phyloP scores from a whole-genome alignment of 306 rosid genomes.

The Luffa acutangula region DNA sequence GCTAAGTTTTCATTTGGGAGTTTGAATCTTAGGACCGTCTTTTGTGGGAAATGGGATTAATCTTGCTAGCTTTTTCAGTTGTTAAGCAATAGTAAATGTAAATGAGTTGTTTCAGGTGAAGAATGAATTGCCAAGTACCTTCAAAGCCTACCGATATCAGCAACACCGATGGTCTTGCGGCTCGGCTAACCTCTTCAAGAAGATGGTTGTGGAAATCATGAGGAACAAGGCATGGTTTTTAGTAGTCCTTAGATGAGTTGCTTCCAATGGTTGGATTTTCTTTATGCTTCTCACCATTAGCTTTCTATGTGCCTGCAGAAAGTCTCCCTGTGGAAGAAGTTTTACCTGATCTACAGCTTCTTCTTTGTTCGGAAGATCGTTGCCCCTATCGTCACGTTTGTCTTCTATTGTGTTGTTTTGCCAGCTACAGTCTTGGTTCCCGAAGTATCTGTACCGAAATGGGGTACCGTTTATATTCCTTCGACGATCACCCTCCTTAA shows the following conservation, averaged over 20 bases:
- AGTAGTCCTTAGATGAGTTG: not conserved
- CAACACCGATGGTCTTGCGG: constrained; percentile 98
- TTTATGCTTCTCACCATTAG: constrained; percentile 8
- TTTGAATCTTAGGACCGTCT: not conserved
- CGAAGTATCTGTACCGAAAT: constrained; percentile 71
- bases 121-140: constrained; percentile 89
- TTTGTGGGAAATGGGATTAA: not conserved
- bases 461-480: constrained; percentile 94
- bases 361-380: constrained; percentile 83
- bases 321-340: constrained; percentile 75
- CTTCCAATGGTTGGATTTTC: not conserved
- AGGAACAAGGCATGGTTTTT: constrained; percentile 54
- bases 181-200: constrained; percentile 84
- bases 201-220: constrained; percentile 72
- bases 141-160: constrained; percentile 86
- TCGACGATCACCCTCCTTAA: constrained; percentile 74
- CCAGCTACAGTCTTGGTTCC: constrained; percentile 88
- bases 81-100: not conserved
- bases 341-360: constrained; percentile 79
- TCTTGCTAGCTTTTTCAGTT: not conserved
- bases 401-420: constrained; percentile 68
- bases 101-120: constrained; percentile 46
- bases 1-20: not conserved
- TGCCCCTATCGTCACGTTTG: constrained; percentile 75
- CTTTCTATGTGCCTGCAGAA: constrained; percentile 42